A percentile compares a stretch with the other conserved stretches of the same genome.
Evolutionary conservation across 176 grass and related monocot species (phyloP).

Genomic region (Carex scoparia): DNA sequence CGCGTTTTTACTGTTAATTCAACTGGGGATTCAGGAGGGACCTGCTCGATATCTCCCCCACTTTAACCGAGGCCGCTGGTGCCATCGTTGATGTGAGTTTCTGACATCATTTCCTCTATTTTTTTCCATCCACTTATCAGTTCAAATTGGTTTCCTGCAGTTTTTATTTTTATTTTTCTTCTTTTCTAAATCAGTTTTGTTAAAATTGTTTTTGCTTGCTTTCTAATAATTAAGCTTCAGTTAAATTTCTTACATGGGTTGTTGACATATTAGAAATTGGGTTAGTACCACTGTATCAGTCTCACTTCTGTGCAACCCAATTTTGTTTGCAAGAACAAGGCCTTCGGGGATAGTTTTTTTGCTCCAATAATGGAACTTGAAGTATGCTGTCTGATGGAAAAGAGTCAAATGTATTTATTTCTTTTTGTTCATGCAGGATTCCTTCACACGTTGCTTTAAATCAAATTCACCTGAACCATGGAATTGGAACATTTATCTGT

Average conservation of each 20-base stretch:
- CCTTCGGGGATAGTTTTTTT: not conserved
- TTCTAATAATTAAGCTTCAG: not conserved
- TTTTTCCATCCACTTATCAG: not conserved
- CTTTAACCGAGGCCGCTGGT: constrained; percentile 82
- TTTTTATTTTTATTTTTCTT: not conserved
- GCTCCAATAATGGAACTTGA: not conserved
- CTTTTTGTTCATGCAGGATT: constrained; percentile 54
- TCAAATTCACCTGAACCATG: constrained; percentile 96
- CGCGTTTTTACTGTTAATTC: not conserved
- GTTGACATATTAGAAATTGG: not conserved
- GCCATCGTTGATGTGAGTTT: constrained; percentile 90
- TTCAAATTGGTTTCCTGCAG: not conserved
- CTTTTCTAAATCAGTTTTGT: not conserved
- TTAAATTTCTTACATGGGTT: not conserved
- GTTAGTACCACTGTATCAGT: not conserved
- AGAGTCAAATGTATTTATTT: not conserved
- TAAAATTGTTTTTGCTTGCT: not conserved
- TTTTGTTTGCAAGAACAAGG: not conserved
- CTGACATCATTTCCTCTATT: not conserved
- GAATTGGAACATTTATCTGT: constrained; percentile 99
- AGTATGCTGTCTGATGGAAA: not conserved
- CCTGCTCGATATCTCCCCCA: constrained; percentile 92
- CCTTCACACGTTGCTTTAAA: constrained; percentile 97
- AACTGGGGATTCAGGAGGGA: constrained; percentile 48
- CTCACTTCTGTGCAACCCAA: not conserved